Percentiles rank a stretch among this genome's conserved stretches.
Conservation (phyloP, 2,329 filamentous ascomycete genomes). For the Camillea tinctor region DNA sequence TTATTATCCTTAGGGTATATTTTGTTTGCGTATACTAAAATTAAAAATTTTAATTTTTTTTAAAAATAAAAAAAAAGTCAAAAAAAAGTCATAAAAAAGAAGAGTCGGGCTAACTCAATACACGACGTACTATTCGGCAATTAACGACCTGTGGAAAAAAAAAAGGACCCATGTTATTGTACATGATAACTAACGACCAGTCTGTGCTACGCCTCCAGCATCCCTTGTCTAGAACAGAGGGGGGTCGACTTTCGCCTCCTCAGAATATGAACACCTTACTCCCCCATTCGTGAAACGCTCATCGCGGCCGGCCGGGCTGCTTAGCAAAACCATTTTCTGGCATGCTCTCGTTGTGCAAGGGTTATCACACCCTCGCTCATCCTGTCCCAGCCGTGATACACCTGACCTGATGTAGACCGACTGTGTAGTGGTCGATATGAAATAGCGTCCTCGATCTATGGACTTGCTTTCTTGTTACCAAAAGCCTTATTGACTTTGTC, state of each 20-base stretch:
- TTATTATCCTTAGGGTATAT: no score
- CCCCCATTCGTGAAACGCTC: background rate
- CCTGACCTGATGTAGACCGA: conserved; percentile 8
- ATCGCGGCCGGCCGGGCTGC: background rate
- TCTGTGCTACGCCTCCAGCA: background rate
- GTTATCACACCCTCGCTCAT: conserved; percentile 19
- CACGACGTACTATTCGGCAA: background rate
- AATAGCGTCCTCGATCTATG: background rate
- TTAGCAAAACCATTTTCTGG: conserved; percentile 18
- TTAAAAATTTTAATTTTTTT: background rate
- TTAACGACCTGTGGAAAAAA: background rate
- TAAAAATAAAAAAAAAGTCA: no score
- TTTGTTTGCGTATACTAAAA: background rate
- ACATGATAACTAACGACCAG: background rate
- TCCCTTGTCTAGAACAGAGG: background rate
- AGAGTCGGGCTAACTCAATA: background rate
- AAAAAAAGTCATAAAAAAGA: background rate
- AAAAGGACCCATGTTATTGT: background rate
- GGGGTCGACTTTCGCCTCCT: background rate
- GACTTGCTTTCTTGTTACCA: background rate
- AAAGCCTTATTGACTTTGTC: background rate
- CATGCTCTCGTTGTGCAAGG: conserved; percentile 13
- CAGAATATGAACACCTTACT: background rate
- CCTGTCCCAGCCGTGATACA: conserved; percentile 6
- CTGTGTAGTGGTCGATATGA: background rate